Evolutionary conservation across 78 protist species (phyloP), one percentile per base, ranked within the genome.

Genomic region (Thecamonas trahens): DNA sequence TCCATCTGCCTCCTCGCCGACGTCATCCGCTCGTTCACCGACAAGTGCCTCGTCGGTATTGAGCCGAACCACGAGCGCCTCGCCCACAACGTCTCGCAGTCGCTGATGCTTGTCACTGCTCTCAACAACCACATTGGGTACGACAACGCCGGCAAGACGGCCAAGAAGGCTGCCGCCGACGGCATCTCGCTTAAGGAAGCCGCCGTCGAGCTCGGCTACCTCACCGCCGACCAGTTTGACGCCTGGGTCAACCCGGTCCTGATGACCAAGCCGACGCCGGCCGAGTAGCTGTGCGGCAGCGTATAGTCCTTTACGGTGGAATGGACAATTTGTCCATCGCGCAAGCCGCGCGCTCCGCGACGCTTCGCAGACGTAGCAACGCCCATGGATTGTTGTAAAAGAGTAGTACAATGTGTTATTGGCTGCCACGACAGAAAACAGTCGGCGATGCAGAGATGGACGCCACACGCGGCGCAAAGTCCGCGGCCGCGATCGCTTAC

Each of bases 41-140:
- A 40, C 29, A 32, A 85, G 59, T 92, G 96, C 70, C 88, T 83
- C n/a, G 79, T 59, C 17, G 98, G 95, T n/a, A 71, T 91, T 44
- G 57, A 67, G 37, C 83, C 95, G 29, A 88, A 94, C 84, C 35
- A 45, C 47, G 63, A 59, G 62, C 58, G 74, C 70, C 85, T 93
- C 76, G 55, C 40, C 38, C 42, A 34, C 44, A 20, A 76, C 42
- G 37, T 91, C 52, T n/a, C 70, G 62, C 57, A 83, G 61, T 79
- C 89, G 0, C 82, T 94, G 62, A 94, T 94, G 98, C 83, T 92
- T 49, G 98, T 95, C 61, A 95, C 98, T 6, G 92, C 96, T 0
- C 88, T 95, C 71, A 92, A 88, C 80, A 89, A 88, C 32, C 81
- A 93, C 88, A 95, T 95, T 57, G 98, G 98, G 50, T 95, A 95